Evolutionary conservation across 352 stramenopile species (phyloP), one percentile per base, ranked within the genome.

Genomic region (Phytophthora tubulina): DNA sequence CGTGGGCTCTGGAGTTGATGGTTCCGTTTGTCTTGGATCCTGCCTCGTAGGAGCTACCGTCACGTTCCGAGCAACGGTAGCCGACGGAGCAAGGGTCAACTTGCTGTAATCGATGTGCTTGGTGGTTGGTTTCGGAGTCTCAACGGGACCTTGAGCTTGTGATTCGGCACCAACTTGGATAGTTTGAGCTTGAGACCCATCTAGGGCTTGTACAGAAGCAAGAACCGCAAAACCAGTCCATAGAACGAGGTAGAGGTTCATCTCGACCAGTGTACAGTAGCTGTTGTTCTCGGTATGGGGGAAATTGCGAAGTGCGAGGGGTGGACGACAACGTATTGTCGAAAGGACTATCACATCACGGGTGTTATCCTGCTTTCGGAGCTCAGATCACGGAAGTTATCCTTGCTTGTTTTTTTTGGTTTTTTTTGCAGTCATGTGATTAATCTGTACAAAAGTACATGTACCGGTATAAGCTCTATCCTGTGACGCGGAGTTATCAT

Each of bases 81-180:
- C 27, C 4, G 51, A 48, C 4, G 51, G 51, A 2, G 51, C 35
- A 7, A 32, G 51, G 10, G 51, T 59, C 51, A 59, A 46, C 17
- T 59, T 59, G 7, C 38, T 50, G 53, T 27, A 61, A 21, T 61
- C 53, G 3, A 61, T 50, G 53, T 61, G 50, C 27, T 61, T 61
- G 4, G 6, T 61, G 7, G 53, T 61, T 27, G 36, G 53, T 27
- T 61, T 39, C 10, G 53, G 38, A 4, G 36, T 61, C 7, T 50
- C 53, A 38, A 46, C 15, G 15, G 21, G 38, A 7, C 36, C 36
- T 49, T 39, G 53, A 0, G 1, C 53, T 38, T 60, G 53, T 3
- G 53, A 58, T 13, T 13, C n/a, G 35, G n/a, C 38, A 10, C 36
- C 51, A 10, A 42, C 51, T 21, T 46, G 15, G 21, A n/a, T 35